phyloP scores from a whole-genome alignment of 75 land plant genomes.

The Sequoia sempervirens region DNA sequence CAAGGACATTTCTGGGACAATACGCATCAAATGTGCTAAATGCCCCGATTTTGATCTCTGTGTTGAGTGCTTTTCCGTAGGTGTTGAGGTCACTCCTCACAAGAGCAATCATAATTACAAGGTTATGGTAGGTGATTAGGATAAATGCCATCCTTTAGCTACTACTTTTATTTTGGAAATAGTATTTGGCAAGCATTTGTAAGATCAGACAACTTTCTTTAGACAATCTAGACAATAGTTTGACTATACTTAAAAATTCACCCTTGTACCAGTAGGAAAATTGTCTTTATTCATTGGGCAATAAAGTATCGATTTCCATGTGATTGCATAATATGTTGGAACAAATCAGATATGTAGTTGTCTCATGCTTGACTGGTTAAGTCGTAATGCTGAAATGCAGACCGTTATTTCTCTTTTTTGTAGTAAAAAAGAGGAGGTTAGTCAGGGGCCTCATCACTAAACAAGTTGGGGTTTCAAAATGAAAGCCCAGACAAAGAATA shows the following conservation, averaged over 20 bases:
- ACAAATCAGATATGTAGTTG: not conserved
- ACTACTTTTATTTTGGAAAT: not conserved
- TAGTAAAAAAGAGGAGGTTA: not conserved
- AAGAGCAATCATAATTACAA: constrained; percentile 85
- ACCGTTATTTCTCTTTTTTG: not conserved
- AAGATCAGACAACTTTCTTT: not conserved
- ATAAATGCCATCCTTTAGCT: not conserved
- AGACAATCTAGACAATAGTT: not conserved
- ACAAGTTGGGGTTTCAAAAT: not conserved
- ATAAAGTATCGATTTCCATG: not conserved
- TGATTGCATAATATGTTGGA: not conserved
- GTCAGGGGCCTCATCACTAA: not conserved
- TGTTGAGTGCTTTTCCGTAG: constrained; percentile 93
- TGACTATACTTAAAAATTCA: not conserved
- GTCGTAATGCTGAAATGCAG: not conserved
- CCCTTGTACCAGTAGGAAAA: too few species aligned
- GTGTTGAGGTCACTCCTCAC: constrained; percentile 87
- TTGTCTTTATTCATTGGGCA: not conserved
- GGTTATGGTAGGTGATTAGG: constrained; percentile 73
- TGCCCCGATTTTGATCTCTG: constrained; percentile 98
- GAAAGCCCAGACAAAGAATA: too few species aligned
- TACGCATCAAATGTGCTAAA: constrained; percentile 81
- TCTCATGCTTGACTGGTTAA: not conserved
- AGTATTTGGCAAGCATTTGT: not conserved
- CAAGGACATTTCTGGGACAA: constrained; percentile 85